Conservation (phyloP, 1,284 basidiomycete species). For the Ceratobasidium sp. region DNA sequence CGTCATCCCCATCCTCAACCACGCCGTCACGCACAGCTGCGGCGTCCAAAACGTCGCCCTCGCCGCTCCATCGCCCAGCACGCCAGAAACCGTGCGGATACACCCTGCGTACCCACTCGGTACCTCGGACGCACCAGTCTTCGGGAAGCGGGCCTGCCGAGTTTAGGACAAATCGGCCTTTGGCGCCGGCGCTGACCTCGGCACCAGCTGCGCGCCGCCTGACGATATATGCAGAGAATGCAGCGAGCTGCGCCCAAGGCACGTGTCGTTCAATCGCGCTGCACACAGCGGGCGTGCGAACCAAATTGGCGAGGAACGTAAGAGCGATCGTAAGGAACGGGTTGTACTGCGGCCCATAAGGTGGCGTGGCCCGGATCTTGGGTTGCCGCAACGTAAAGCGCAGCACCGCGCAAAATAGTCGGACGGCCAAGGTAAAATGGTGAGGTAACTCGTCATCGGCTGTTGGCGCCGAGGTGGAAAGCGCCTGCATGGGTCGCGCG, state of each 20-base stretch:
- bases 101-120: conserved; percentile 92
- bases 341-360: conserved; percentile 73
- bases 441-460: conserved; percentile 64
- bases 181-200: conserved; percentile 56
- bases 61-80: conserved; percentile 66
- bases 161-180: conserved; percentile 59
- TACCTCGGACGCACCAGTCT: conserved; percentile 95
- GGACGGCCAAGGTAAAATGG: conserved; percentile 77
- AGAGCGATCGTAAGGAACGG: conserved; percentile 89
- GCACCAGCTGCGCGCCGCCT: conserved; percentile 56
- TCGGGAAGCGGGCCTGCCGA: conserved; percentile 80
- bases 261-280: conserved; percentile 77
- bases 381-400: conserved; percentile 77
- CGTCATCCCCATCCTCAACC: conserved; percentile 71
- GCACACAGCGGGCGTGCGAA: conserved; percentile 73
- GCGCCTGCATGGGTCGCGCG: conserved; percentile 61
- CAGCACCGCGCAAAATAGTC: conserved; percentile 85
- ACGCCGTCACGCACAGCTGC: conserved; percentile 77
- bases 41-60: conserved; percentile 83
- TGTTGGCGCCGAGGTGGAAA: conserved; percentile 46
- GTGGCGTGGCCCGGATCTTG: conserved; percentile 68
- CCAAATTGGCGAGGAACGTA: conserved; percentile 86
- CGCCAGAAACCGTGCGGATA: conserved; percentile 95
- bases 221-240: conserved; percentile 71
- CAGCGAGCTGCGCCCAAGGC: conserved; percentile 84